Conservation (phyloP, 495 filamentous ascomycete species). For the Thozetella sp. region DNA sequence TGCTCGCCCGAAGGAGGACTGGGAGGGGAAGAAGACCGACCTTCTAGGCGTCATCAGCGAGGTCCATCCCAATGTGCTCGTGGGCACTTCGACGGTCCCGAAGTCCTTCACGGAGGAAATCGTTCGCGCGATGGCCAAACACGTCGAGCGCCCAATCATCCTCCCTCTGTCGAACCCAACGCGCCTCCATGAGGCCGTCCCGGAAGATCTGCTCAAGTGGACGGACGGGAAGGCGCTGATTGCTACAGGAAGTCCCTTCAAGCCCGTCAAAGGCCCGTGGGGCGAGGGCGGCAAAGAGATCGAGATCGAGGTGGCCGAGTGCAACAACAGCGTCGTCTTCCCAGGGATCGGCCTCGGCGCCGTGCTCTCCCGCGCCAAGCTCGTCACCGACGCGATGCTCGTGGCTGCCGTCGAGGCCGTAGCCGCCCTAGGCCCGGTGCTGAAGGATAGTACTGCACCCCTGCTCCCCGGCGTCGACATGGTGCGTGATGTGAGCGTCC, state of each 20-base stretch:
- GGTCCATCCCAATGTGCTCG: constrained; percentile 78
- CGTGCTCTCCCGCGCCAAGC: constrained; percentile 64
- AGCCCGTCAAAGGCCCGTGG: constrained; percentile 67
- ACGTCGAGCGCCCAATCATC: constrained; percentile 77
- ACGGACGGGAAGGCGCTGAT: constrained; percentile 78
- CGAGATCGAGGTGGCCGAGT: constrained; percentile 72
- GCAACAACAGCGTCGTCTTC: constrained; percentile 89
- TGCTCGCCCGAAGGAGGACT: constrained; percentile 66
- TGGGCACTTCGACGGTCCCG: constrained; percentile 83
- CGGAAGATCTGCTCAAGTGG: constrained; percentile 78
- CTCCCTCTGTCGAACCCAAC: constrained; percentile 90
- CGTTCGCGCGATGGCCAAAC: constrained; percentile 76
- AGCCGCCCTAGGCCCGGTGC: constrained; percentile 68
- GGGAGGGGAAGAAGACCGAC: constrained; percentile 56
- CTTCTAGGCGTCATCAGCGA: constrained; percentile 68
- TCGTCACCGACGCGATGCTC: constrained; percentile 77
- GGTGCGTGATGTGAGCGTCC: constrained; percentile 74
- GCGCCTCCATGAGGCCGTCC: constrained; percentile 78
- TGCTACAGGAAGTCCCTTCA: constrained; percentile 84
- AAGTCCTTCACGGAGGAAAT: constrained; percentile 77
- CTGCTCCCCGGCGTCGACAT: constrained; percentile 77
- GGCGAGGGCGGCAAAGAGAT: constrained; percentile 57
- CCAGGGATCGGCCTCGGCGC: constrained; percentile 83
- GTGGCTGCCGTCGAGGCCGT: constrained; percentile 78
- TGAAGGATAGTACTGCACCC: constrained; percentile 47